These are phyloP conservation scores for Atkinsonella texensis DNA, from an alignment of 2,329 filamentous ascomycete genomes.

Conservation along the genomic window DNA sequence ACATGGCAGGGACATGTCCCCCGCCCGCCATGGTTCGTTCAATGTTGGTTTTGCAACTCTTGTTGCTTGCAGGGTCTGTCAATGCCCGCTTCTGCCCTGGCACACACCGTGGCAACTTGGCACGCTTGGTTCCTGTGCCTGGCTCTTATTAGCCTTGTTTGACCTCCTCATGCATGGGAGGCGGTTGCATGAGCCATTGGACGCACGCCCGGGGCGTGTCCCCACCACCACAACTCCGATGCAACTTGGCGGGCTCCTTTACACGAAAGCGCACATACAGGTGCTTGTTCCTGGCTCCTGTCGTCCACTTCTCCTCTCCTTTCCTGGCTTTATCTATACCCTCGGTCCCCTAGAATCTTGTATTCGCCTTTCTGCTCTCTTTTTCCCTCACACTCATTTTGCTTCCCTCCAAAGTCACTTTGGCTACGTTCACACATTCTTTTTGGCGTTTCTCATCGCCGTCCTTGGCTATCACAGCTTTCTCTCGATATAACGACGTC, in stretches of 20 bases:
- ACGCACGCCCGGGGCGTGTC: no score
- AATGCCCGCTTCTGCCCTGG: background rate
- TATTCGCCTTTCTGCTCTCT: background rate
- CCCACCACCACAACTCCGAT: background rate
- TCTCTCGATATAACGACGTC: conserved; percentile 7
- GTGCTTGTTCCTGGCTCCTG: conserved; percentile 2
- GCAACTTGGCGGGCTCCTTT: no score
- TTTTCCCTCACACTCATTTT: background rate
- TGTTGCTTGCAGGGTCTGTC: background rate
- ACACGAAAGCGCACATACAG: no score
- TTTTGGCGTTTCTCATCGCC: conserved; percentile 12
- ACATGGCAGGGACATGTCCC: background rate
- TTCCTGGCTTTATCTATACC: conserved; percentile 8
- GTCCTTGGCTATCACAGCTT: conserved; percentile 7
- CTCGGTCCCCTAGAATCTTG: conserved; percentile 8
- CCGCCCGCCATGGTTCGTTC: no score
- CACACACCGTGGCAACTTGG: no score
- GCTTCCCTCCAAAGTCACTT: conserved; percentile 1
- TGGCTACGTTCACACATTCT: conserved; percentile 13
- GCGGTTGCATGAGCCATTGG: no score
- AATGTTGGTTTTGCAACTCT: background rate
- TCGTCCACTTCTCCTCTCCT: conserved; percentile 6
- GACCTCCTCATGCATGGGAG: background rate
- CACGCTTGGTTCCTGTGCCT: background rate
- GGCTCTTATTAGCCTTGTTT: background rate